Evolutionary conservation across 2,329 filamentous ascomycete species (phyloP), one percentile per base, ranked within the genome.

Genomic region (Neocatenulostroma microsporum): DNA sequence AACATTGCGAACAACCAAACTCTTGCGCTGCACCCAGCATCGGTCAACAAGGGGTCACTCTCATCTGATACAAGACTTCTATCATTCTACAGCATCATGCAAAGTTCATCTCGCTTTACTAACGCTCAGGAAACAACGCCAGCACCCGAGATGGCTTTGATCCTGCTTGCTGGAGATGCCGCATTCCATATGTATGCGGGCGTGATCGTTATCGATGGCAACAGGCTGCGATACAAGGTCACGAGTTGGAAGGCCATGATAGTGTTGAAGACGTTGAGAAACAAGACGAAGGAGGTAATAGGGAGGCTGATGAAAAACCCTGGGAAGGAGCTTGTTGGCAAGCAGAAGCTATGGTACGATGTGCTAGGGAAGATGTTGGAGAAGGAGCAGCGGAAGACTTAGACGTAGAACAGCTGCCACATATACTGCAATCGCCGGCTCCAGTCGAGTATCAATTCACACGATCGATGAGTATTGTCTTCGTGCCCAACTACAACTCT

Each of bases 71-170:
- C 87, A 25, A 81, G 79, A 54, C 96, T 85, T 78, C 67, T 98
- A 29, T 91, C 84, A 1, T 98, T 94, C 60, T 96, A 96, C 64
- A 84, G 94, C 58, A 94, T 96, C 46, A 94, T 96, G 85, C 88
- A 95, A 60, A 82, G 83, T 3, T 87, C 68, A 65, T 84, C 80
- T 73, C 74, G 73, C 42, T 80, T 82, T 51, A 85, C 89, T 48
- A 93, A 94, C 47, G 91, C 91, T 1, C 88, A 95, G 48, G 86
- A 94, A 56, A 93, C 85, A 1, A 50, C 52, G 44, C 63, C 37
- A 50, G 64, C 2, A 84, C 81, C 9, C 29, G 81, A 87, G 28
- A 83, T 95, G 46, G 79, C 87, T 9, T 76, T 95, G 48, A 78
- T 83, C 12, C 66, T 98, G 19, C 72, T 95, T 35, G 91, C 87